These are phyloP conservation scores for Cladosporium phlei DNA, from an alignment of 2,329 filamentous ascomycete genomes.

Conservation along the genomic window DNA sequence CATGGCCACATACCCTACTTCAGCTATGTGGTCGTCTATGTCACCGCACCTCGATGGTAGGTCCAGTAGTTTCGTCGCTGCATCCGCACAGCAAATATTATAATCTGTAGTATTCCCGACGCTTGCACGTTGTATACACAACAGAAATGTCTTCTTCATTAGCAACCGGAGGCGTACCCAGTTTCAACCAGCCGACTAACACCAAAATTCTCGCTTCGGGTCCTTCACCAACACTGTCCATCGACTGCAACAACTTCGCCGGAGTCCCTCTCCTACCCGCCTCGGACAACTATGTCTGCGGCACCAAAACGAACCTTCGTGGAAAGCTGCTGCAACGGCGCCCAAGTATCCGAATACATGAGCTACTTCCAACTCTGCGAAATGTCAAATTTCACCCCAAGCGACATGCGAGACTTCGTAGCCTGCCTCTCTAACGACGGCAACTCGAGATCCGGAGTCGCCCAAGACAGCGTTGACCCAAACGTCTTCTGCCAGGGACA, in stretches of 20 bases:
- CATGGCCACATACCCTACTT: not conserved
- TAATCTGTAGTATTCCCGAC: not conserved
- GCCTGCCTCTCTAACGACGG: not conserved
- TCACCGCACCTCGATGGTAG: not conserved
- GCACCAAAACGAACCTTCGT: not conserved
- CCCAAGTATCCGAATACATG: not conserved
- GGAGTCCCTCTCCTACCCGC: not conserved
- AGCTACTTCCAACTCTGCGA: not conserved
- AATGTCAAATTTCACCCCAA: not conserved
- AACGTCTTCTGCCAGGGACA: constrained; percentile 2
- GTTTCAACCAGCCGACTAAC: not conserved
- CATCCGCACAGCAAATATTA: not conserved
- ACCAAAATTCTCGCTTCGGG: not conserved
- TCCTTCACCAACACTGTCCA: not conserved
- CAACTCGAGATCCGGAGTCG: not conserved
- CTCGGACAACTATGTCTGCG: not conserved
- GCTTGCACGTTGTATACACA: not conserved
- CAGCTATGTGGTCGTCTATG: not conserved
- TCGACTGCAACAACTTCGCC: not conserved
- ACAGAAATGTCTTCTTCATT: not conserved
- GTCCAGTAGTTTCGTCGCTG: not conserved
- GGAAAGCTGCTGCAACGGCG: not conserved
- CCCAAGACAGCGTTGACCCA: not conserved
- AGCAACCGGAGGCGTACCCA: not conserved
- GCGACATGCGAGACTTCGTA: not conserved